Percentiles rank a stretch among this genome's conserved stretches.
Conservation (phyloP, 306 rosid genomes). For the Trichosanthes truncata region DNA sequence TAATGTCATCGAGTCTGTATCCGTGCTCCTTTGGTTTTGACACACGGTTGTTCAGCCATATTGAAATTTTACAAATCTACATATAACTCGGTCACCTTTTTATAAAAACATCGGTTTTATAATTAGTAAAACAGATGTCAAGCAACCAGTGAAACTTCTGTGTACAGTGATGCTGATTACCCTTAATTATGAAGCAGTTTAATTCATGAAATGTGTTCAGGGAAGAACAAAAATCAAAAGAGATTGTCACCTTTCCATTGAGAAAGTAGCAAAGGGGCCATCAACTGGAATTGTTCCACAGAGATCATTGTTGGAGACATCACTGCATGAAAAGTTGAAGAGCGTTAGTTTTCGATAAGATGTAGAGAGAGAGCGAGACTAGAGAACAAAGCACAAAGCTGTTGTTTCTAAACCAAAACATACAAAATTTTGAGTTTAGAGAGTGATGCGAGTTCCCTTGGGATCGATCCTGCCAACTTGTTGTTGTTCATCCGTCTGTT, state of each 20-base stretch:
- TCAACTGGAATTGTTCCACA: constrained; percentile 94
- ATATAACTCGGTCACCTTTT: background rate
- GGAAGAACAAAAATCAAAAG: background rate
- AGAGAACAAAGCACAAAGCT: background rate
- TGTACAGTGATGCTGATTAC: background rate
- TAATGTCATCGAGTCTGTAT: background rate
- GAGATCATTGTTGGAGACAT: constrained; percentile 75
- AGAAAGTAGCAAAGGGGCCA: constrained; percentile 78
- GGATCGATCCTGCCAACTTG: constrained; percentile 73
- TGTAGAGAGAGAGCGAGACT: background rate
- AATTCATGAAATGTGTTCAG: background rate
- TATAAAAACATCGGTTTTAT: background rate
- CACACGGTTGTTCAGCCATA: background rate
- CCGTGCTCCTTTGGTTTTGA: background rate
- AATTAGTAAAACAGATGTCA: background rate
- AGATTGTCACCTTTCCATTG: constrained; percentile 52
- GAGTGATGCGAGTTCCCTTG: constrained; percentile 67
- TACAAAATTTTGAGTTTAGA: constrained; percentile 75
- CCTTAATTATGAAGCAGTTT: background rate
- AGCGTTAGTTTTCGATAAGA: background rate
- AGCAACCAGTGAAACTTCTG: background rate
- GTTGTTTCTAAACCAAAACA: constrained; percentile 17
- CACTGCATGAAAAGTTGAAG: constrained; percentile 37
- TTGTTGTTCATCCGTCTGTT: constrained; percentile 68
- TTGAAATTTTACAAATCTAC: background rate